Evolutionary conservation across 352 stramenopile genomes (phyloP).

Genomic region (Chrysophaeum taylorii): DNA sequence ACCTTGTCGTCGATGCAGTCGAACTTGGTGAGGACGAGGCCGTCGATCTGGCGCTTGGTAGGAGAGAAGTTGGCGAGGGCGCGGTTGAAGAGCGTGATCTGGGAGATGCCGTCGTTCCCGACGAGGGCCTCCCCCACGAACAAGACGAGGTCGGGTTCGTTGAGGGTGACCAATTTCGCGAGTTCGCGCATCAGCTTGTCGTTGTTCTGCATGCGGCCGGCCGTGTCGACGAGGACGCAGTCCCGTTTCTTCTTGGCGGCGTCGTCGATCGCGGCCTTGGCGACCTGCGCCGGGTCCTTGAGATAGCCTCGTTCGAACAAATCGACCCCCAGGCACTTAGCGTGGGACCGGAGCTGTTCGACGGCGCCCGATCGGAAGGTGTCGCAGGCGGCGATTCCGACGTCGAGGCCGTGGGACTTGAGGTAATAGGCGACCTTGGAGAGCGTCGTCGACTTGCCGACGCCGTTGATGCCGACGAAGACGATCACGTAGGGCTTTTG

Average conservation of each 20-base stretch:
- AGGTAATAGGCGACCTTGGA: slow-evolving; percentile 98
- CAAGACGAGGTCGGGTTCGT: slow-evolving; percentile 89
- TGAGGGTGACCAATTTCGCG: slow-evolving; percentile 89
- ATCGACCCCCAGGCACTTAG: slow-evolving; percentile 84
- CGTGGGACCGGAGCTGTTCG: slow-evolving; percentile 94
- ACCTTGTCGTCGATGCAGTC: slow-evolving; percentile 99
- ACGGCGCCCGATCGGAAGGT: slow-evolving; percentile 96
- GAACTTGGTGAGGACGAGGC: slow-evolving; percentile 98
- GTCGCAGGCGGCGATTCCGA: slow-evolving; percentile 91
- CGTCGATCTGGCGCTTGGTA: slow-evolving; percentile 81
- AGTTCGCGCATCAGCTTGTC: slow-evolving; percentile 94
- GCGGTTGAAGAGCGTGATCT: slow-evolving; percentile 86
- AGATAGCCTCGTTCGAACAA: slow-evolving; percentile 92
- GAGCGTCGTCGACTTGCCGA: slow-evolving; percentile 95
- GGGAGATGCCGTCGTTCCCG: slow-evolving; percentile 96
- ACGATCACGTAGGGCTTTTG: slow-evolving; percentile 87
- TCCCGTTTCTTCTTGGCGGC: slow-evolving; percentile 81
- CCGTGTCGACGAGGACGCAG: slow-evolving; percentile 96
- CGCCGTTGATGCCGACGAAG: slow-evolving; percentile 96
- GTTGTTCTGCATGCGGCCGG: slow-evolving; percentile 98
- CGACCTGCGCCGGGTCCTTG: slow-evolving; percentile 88
- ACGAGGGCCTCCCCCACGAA: slow-evolving; percentile 97
- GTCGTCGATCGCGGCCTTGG: slow-evolving; percentile 85
- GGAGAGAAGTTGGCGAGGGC: slow-evolving; percentile 36
- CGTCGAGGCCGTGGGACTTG: slow-evolving; percentile 86